These are phyloP conservation scores for Aspergillus tubingensis DNA, from an alignment of 2,329 filamentous ascomycete genomes.

Conservation along the genomic window DNA sequence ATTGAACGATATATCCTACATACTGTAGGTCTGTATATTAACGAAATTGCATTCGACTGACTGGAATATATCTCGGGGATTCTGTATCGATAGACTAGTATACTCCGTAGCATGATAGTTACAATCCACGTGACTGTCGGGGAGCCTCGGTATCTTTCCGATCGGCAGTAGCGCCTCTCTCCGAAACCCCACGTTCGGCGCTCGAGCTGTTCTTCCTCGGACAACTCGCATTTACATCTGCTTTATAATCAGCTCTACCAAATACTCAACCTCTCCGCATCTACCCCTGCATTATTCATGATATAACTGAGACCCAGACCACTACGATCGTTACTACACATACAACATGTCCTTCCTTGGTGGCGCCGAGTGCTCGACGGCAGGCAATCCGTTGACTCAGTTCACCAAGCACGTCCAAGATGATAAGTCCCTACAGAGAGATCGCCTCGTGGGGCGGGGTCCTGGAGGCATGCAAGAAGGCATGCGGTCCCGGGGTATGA, in stretches of 20 bases:
- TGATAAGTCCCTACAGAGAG: slow-evolving; percentile 91
- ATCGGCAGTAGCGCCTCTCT: slow-evolving; percentile 22
- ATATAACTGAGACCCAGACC: neutral
- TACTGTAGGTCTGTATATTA: too few relatives aligned
- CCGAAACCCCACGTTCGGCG: slow-evolving; percentile 29
- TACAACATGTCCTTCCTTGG: slow-evolving; percentile 86
- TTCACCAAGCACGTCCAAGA: slow-evolving; percentile 97
- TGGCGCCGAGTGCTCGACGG: slow-evolving; percentile 94
- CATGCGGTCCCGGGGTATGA: slow-evolving; percentile 72
- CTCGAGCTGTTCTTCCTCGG: slow-evolving; percentile 12
- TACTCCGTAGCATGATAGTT: neutral
- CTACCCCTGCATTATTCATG: slow-evolving; percentile 9
- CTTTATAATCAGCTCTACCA: neutral
- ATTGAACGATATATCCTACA: neutral
- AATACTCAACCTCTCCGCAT: neutral
- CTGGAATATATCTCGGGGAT: too few relatives aligned
- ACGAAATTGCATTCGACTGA: too few relatives aligned
- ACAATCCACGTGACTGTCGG: slow-evolving; percentile 24
- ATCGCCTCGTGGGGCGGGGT: slow-evolving; percentile 76
- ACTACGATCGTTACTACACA: slow-evolving; percentile 1
- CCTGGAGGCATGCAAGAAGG: slow-evolving; percentile 71
- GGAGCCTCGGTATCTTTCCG: slow-evolving; percentile 26
- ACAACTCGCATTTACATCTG: slow-evolving; percentile 6
- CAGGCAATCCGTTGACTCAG: slow-evolving; percentile 92
- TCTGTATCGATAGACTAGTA: neutral